These are phyloP conservation scores for Cercospora sesami DNA, from an alignment of 2,329 filamentous ascomycete species.

Conservation along the genomic window DNA sequence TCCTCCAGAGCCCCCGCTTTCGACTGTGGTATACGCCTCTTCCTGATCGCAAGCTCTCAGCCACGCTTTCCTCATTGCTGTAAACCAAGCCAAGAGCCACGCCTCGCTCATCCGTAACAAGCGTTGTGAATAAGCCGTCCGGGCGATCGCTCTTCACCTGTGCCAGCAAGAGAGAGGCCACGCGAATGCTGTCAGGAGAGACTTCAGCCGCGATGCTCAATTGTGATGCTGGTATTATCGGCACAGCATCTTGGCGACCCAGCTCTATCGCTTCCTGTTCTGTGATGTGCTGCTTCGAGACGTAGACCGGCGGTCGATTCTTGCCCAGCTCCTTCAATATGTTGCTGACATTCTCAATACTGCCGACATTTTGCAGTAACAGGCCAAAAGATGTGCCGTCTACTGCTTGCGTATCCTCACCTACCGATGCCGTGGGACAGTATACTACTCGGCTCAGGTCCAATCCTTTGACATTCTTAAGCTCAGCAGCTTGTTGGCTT, in stretches of 20 bases:
- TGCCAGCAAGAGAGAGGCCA: constrained; percentile 69
- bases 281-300: constrained; percentile 48
- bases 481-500: constrained; percentile 62
- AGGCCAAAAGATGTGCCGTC: constrained; percentile 49
- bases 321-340: constrained; percentile 54
- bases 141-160: constrained; percentile 77
- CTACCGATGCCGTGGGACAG: constrained; percentile 46
- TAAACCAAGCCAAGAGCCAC: constrained; percentile 87
- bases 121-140: constrained; percentile 82
- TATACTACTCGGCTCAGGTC: constrained; percentile 60
- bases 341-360: constrained; percentile 46
- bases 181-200: constrained; percentile 61
- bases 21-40: constrained; percentile 92
- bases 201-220: constrained; percentile 67
- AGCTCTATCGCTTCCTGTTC: constrained; percentile 46
- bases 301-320: constrained; percentile 52
- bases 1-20: constrained; percentile 94
- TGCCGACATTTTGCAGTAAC: constrained; percentile 44
- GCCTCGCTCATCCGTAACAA: constrained; percentile 86
- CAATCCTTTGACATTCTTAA: constrained; percentile 55
- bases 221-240: constrained; percentile 69
- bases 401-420: constrained; percentile 45
- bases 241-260: constrained; percentile 56
- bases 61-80: constrained; percentile 86
- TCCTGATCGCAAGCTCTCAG: constrained; percentile 78